phyloP scores from a whole-genome alignment of 129 eudicot species.

The Gnaphalium uliginosum region DNA sequence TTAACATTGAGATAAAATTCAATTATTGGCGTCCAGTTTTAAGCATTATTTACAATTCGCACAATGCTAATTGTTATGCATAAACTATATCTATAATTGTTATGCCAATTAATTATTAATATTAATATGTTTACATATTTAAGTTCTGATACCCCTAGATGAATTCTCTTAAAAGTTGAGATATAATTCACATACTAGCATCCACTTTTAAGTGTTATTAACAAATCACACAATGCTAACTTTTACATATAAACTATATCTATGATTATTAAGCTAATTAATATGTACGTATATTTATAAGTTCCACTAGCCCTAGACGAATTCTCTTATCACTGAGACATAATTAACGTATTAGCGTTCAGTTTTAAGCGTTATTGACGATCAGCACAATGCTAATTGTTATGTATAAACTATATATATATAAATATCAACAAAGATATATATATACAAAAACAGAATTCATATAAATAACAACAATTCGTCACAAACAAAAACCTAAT shows the following conservation, averaged over 20 bases:
- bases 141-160: too few relatives aligned
- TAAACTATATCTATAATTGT: not conserved
- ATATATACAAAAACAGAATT: not conserved
- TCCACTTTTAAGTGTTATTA: too few relatives aligned
- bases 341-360: not conserved
- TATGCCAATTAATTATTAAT: not conserved
- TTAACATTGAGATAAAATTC: not conserved
- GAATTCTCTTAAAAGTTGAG: too few relatives aligned
- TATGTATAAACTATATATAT: too few relatives aligned
- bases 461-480: conserved; percentile 15
- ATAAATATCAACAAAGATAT: not conserved
- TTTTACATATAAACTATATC: too few relatives aligned
- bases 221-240: too few relatives aligned
- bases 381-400: too few relatives aligned
- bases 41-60: not conserved
- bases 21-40: not conserved
- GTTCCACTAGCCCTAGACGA: conserved; percentile 23
- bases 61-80: not conserved
- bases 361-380: not conserved
- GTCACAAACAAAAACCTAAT: conserved; percentile 29
- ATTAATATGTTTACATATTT: too few relatives aligned
- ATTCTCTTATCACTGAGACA: not conserved
- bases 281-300: not conserved
- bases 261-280: too few relatives aligned
- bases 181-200: too few relatives aligned